A percentile compares a stretch with the other conserved stretches of the same genome.
phyloP scores from a whole-genome alignment of 2,329 filamentous ascomycete species.

The Penicillium sp. region DNA sequence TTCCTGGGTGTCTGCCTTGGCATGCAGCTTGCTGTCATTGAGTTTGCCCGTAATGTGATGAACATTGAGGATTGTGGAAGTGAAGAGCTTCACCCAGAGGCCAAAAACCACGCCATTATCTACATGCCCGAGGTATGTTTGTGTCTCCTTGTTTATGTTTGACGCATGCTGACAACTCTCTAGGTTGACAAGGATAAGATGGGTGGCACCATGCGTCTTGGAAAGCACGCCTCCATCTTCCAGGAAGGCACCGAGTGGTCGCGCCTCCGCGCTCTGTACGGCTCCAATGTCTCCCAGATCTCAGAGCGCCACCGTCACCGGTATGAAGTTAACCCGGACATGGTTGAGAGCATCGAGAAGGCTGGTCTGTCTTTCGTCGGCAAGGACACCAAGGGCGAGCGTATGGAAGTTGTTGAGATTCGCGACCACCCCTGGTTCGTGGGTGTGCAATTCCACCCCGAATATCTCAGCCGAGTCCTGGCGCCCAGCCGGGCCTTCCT shows the following conservation, averaged over 20 bases:
- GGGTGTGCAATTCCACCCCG: slow-evolving; percentile 85
- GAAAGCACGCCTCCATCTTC: slow-evolving; percentile 73
- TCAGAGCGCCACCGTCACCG: slow-evolving; percentile 82
- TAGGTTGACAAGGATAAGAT: slow-evolving; percentile 68
- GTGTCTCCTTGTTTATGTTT: background rate
- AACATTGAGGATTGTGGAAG: slow-evolving; percentile 60
- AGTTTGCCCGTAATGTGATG: slow-evolving; percentile 77
- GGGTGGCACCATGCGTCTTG: slow-evolving; percentile 86
- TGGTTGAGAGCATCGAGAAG: slow-evolving; percentile 67
- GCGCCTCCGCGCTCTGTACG: slow-evolving; percentile 74
- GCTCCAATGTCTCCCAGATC: slow-evolving; percentile 51
- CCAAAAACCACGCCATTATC: slow-evolving; percentile 73
- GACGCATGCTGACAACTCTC: background rate
- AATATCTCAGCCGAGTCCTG: slow-evolving; percentile 77
- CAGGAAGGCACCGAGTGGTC: slow-evolving; percentile 76
- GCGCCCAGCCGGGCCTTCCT: slow-evolving; percentile 74
- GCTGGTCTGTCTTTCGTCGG: slow-evolving; percentile 75
- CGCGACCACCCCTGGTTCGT: slow-evolving; percentile 84
- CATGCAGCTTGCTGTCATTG: slow-evolving; percentile 91
- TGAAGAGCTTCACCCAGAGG: slow-evolving; percentile 56
- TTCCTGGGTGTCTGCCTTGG: slow-evolving; percentile 90
- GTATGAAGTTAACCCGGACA: slow-evolving; percentile 86
- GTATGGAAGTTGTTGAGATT: slow-evolving; percentile 83
- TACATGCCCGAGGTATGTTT: slow-evolving; percentile 78
- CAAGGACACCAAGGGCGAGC: slow-evolving; percentile 74